Conservation (phyloP, 108 stramenopile genomes). For the Nitzschia sp. region DNA sequence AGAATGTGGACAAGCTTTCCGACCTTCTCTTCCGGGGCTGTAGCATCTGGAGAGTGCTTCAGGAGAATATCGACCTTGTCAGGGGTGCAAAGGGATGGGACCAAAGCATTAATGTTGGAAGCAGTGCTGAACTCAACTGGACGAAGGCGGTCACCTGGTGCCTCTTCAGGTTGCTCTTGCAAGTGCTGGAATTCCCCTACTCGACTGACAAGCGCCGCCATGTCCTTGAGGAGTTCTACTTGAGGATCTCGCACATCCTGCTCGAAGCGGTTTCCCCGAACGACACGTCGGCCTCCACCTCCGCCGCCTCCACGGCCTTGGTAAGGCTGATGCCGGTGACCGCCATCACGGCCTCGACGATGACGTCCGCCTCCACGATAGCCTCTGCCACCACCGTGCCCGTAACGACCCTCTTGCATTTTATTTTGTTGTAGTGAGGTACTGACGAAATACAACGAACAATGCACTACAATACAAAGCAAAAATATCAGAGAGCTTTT, state of each 20-base stretch:
- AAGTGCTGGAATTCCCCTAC: constrained; percentile 68
- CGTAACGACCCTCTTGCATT: no score
- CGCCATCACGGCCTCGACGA: constrained; percentile 23
- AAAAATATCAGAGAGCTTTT: no score
- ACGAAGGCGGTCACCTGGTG: constrained; percentile 7
- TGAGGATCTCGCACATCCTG: constrained; percentile 54
- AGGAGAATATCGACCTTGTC: constrained; percentile 52
- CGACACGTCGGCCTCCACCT: constrained; percentile 36
- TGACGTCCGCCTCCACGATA: constrained; percentile 25
- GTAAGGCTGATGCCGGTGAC: constrained; percentile 40
- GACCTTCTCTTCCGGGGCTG: constrained; percentile 38
- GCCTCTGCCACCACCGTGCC: constrained; percentile 36
- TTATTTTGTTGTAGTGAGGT: no score
- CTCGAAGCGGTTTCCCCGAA: constrained; percentile 60
- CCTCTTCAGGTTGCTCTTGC: neutral
- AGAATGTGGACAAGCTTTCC: constrained; percentile 45
- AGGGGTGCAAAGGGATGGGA: constrained; percentile 54
- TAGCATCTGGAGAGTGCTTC: constrained; percentile 30
- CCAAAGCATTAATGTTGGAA: constrained; percentile 62
- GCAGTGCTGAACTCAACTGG: constrained; percentile 26
- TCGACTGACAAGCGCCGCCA: constrained; percentile 73
- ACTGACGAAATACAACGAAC: no score
- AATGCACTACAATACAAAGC: no score
- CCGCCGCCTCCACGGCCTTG: constrained; percentile 32
- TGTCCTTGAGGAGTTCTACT: constrained; percentile 46